These are phyloP conservation scores for Arthromyces matolae DNA, from an alignment of 768 basidiomycete genomes.

Conservation along the genomic window DNA sequence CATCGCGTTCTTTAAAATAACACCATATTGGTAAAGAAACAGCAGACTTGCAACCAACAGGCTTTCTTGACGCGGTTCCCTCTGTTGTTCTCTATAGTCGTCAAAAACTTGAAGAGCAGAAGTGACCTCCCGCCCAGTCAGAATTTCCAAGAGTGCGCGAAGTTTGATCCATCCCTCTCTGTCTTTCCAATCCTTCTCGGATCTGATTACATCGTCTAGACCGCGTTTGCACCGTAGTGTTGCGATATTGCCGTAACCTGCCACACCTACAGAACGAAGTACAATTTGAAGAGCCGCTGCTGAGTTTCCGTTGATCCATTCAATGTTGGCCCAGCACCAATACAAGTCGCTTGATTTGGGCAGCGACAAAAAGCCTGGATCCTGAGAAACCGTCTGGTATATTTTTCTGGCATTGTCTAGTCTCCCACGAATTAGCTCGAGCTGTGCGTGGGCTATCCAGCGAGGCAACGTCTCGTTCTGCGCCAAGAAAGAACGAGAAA, in stretches of 20 bases:
- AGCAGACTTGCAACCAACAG: constrained; percentile 51
- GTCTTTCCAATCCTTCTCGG: constrained; percentile 44
- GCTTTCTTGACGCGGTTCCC: constrained; percentile 44
- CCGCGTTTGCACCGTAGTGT: constrained; percentile 61
- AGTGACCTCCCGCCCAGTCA: constrained; percentile 41
- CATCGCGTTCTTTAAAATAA: constrained; percentile 51
- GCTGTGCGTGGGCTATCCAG: constrained; percentile 75
- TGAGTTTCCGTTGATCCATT: constrained; percentile 60
- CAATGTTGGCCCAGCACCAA: constrained; percentile 86
- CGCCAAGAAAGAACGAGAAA: constrained; percentile 64
- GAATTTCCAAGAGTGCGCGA: constrained; percentile 59
- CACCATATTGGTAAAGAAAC: constrained; percentile 58
- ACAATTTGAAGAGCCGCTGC: constrained; percentile 52
- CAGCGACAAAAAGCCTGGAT: constrained; percentile 35
- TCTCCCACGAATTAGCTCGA: constrained; percentile 65
- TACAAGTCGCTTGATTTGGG: constrained; percentile 48
- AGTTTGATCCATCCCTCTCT: constrained; percentile 65
- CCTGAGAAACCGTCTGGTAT: constrained; percentile 62
- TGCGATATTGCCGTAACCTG: constrained; percentile 49
- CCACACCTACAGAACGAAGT: constrained; percentile 49
- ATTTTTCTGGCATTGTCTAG: constrained; percentile 72
- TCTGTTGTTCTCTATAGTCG: constrained; percentile 18
- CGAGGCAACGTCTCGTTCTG: constrained; percentile 54
- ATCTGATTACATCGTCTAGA: constrained; percentile 48
- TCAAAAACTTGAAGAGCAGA: constrained; percentile 43